These are phyloP conservation scores for Globisporangium mamillatum DNA, from an alignment of 352 stramenopile genomes.

Conservation along the genomic window DNA sequence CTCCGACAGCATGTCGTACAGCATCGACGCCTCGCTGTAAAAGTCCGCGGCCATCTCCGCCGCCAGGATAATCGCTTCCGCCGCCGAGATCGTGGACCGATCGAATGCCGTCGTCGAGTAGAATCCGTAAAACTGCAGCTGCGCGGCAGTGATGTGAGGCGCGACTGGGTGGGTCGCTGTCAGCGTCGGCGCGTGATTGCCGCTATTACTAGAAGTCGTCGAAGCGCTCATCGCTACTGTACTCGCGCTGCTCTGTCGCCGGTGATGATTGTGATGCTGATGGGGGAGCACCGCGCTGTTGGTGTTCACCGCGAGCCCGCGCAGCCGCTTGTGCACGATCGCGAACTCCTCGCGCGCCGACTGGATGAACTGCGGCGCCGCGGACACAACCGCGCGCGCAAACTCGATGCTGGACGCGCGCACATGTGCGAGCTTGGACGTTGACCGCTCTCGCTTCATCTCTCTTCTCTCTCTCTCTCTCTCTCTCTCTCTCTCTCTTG, in stretches of 20 bases:
- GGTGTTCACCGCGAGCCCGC: constrained; percentile 19
- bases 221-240: constrained; percentile 10
- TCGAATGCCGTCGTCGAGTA: constrained; percentile 41
- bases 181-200: constrained; percentile 12
- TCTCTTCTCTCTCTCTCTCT: not conserved
- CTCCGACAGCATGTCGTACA: constrained; percentile 72
- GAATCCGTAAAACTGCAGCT: constrained; percentile 26
- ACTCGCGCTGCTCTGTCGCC: constrained; percentile 4
- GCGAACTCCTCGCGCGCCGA: constrained; percentile 25
- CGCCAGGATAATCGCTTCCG: constrained; percentile 41
- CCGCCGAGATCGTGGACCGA: constrained; percentile 31
- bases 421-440: constrained; percentile 25
- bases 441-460: constrained; percentile 52
- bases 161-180: not conserved
- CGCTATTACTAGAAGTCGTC: not conserved
- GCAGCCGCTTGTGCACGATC: constrained; percentile 45
- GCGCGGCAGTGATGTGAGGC: constrained; percentile 1
- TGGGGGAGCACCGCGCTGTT: constrained; percentile 7
- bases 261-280: constrained; percentile 11
- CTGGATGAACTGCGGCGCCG: constrained; percentile 12
- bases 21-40: constrained; percentile 54
- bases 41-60: constrained; percentile 66
- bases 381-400: constrained; percentile 7
- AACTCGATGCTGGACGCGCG: constrained; percentile 21
- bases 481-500: not conserved